Evolutionary conservation across 73 alveolate genomes (phyloP), one percentile per base, ranked within the genome.

Genomic region (Paramecium primaurelia): DNA sequence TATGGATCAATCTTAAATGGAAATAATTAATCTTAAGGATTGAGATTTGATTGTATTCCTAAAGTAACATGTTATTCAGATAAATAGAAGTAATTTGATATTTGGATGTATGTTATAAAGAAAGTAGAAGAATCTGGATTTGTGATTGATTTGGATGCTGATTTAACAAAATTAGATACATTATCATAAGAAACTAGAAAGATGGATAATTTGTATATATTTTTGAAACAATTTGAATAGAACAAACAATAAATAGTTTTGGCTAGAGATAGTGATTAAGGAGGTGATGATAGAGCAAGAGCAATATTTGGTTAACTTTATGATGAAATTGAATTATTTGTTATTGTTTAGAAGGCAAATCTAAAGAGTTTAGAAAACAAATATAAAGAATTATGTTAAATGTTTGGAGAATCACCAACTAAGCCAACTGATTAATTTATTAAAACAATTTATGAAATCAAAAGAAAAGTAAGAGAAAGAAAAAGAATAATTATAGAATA

Each of bases 191-290:
- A 64, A 2, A 64, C 42, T 0, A 28, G 84, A 32, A 64, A 20
- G 22, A 64, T 64, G 42, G 84, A 64, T 64, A 64, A 64, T 64
- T 34, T 64, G 12, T 64, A 5, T 64, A 11, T 34, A 32, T 64
- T 64, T 64, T 64, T 64, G 49, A 64, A 64, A n/a, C 84, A 64
- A 64, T 64, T 64, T 34, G 84, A 64, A 28, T 28, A 32, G 1
- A 64, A 64, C 26, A 64, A 64, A 10, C 7, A 22, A 8, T n/a
- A 64, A 64, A 64, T 64, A 5, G 28, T 12, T 4, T 25, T 64
- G 49, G 84, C 84, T 22, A 64, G 84, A 64, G 84, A 64, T 42
- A 64, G 84, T 64, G 84, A 64, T 64, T n/a, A 64, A 34, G 84
- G 84, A 64, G 28, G 28, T 28, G 84, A 28, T 7, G 84, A 64